phyloP scores from a whole-genome alignment of 306 rosid genomes.

The Fragaria nilgerrensis region DNA sequence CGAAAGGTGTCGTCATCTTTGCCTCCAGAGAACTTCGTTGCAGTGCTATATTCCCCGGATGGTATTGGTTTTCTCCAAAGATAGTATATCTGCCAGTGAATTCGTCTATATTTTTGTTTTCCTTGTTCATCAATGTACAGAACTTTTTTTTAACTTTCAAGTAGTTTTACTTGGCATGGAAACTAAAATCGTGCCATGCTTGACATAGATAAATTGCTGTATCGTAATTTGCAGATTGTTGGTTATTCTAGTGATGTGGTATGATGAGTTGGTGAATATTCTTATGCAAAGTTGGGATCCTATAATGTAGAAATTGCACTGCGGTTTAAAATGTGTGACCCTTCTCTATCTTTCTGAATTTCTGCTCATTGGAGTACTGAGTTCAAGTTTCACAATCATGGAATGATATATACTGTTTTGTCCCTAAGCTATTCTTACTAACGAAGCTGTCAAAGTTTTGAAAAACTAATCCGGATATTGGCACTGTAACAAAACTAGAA shows the following conservation, averaged over 20 bases:
- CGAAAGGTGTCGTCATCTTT: constrained; percentile 6
- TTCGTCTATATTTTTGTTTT: constrained; percentile 12
- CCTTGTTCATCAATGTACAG: constrained; percentile 33
- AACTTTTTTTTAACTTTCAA: background rate
- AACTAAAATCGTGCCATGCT: background rate
- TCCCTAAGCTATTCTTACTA: too few relatives aligned
- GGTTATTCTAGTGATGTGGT: background rate
- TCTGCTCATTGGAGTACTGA: too few relatives aligned
- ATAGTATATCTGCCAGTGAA: constrained; percentile 16
- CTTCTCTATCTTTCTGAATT: background rate
- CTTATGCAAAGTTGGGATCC: background rate
- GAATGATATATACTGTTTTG: too few relatives aligned
- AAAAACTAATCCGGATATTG: too few relatives aligned
- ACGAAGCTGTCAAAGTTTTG: too few relatives aligned
- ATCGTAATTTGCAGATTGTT: background rate
- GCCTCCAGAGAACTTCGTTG: constrained; percentile 9
- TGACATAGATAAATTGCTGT: background rate
- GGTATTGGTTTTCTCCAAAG: background rate
- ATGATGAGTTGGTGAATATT: background rate
- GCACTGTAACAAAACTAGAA: too few relatives aligned
- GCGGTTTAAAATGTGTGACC: background rate
- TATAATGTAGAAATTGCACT: background rate
- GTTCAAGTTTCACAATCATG: too few relatives aligned
- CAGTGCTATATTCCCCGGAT: background rate
- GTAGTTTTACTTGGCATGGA: background rate